phyloP scores from a whole-genome alignment of 2,329 filamentous ascomycete genomes.

The Cladosporium sphaerospermum region DNA sequence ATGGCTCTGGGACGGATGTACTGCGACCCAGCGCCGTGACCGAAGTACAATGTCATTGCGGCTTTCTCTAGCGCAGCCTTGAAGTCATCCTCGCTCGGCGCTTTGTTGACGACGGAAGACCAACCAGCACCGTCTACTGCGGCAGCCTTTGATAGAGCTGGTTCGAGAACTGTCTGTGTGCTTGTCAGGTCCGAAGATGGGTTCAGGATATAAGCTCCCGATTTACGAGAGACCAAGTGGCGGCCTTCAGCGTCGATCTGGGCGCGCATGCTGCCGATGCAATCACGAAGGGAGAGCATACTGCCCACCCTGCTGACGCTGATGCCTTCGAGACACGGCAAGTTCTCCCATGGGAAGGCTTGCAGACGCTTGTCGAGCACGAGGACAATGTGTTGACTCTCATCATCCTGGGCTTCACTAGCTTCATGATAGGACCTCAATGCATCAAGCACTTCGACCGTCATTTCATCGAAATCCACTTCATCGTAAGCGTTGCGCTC shows the following conservation, averaged over 20 bases:
- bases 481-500: constrained; percentile 97
- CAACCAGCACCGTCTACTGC: constrained; percentile 42
- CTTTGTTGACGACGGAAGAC: constrained; percentile 61
- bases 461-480: constrained; percentile 89
- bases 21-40: constrained; percentile 89
- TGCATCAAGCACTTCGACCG: constrained; percentile 80
- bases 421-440: constrained; percentile 68
- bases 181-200: constrained; percentile 75
- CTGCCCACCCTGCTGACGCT: constrained; percentile 86
- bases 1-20: constrained; percentile 85
- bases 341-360: constrained; percentile 89
- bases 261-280: constrained; percentile 55
- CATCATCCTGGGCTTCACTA: constrained; percentile 28
- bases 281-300: constrained; percentile 70
- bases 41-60: constrained; percentile 84
- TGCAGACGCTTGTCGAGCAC: constrained; percentile 89
- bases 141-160: constrained; percentile 49
- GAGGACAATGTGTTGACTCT: constrained; percentile 67
- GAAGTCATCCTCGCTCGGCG: constrained; percentile 74
- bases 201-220: constrained; percentile 79
- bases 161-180: constrained; percentile 70
- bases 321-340: constrained; percentile 73
- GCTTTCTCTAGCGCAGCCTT: constrained; percentile 57
- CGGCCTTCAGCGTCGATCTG: constrained; percentile 17
- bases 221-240: constrained; percentile 46